Base-by-base conservation (phyloP, 2,329 filamentous ascomycete species). In the Epicoccum sorghinum region DNA sequence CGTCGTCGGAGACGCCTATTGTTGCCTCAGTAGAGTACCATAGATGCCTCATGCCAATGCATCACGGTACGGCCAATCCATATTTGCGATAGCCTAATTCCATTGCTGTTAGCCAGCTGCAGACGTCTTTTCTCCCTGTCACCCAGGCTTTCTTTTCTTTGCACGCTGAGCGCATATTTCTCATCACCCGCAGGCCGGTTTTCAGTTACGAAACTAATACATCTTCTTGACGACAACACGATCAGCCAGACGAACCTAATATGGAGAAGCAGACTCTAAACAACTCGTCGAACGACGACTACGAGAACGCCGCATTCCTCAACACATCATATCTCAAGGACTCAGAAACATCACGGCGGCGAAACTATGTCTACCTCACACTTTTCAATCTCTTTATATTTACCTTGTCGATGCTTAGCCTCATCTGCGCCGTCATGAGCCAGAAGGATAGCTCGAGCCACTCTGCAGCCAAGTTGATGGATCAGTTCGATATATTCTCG, bases 301-400 rank as follows among this genome's bases (percentile, higher is more conserved):
- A 59, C 35, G 70, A 73, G 41, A 63, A 62, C 27, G 60, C 66
- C n/a, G 59, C 69, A 13, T 67, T 73, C 43, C 65, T 73, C 40
- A 62, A 60, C 55, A 60, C 48, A 41, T 57, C 64, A 9, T 61
- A 65, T 42, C 48, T 64, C 39, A 59, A 58, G 46, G 63, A 71
- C 13, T 51, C 55, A 1, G 66, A 71, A 4, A 42, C 51, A 6
- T 54, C 58, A 49, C 51, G 54, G 55, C 64, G 62, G 53, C 62
- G 57, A n/a, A 64, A 59, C 47, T 66, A 66, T 40, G 53, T 66
- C 32, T 71, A 66, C 43, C 61, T 73, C 8, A 71, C 69, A 1
- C 59, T 71, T 7, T 62, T 68, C 51, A 73, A 73, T 44, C 64
- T 73, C 24, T 72, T 73, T 49, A 42, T 73, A 24, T 72, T 72